phyloP scores from a whole-genome alignment of 1,284 basidiomycete species.

The Phenoliferia sp. region DNA sequence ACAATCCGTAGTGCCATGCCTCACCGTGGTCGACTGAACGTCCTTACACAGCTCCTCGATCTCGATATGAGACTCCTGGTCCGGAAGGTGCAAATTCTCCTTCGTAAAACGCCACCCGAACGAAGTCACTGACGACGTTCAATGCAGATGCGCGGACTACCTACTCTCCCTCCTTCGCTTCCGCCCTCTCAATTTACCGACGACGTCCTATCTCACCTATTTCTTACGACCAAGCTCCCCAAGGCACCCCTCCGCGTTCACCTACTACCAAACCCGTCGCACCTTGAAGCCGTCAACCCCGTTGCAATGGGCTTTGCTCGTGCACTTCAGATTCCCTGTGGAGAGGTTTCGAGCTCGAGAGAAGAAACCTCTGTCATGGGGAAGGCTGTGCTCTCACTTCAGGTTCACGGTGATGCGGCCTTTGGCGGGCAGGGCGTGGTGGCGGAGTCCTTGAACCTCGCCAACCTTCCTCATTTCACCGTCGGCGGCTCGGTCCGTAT shows the following conservation, averaged over 20 bases:
- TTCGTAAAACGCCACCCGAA: not conserved
- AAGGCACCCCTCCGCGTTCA: slow-evolving; percentile 48
- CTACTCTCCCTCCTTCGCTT: slow-evolving; percentile 38
- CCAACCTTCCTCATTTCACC: slow-evolving; percentile 76
- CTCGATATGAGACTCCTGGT: slow-evolving; percentile 65
- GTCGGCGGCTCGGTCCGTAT: slow-evolving; percentile 82
- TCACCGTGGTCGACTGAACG: slow-evolving; percentile 78
- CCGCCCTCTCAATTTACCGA: slow-evolving; percentile 55
- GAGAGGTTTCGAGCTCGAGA: not conserved
- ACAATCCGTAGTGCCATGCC: slow-evolving; percentile 37
- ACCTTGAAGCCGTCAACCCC: slow-evolving; percentile 80
- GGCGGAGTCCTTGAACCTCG: slow-evolving; percentile 78
- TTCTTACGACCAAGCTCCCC: slow-evolving; percentile 41
- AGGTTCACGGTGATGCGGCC: slow-evolving; percentile 83
- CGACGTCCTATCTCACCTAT: slow-evolving; percentile 79
- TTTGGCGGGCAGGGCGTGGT: slow-evolving; percentile 84
- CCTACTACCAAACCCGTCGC: slow-evolving; percentile 79
- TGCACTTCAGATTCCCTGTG: slow-evolving; percentile 25
- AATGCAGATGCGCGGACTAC: slow-evolving; percentile 58
- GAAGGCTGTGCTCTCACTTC: slow-evolving; percentile 78
- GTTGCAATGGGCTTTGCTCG: slow-evolving; percentile 62
- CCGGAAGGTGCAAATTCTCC: slow-evolving; percentile 51
- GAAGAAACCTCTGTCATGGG: slow-evolving; percentile 55
- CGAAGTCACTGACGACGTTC: not conserved
- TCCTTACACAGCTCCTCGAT: slow-evolving; percentile 71